A percentile compares a stretch with the other conserved stretches of the same genome.
phyloP scores from a whole-genome alignment of 2,329 filamentous ascomycete genomes.

The Penicillium italicum region DNA sequence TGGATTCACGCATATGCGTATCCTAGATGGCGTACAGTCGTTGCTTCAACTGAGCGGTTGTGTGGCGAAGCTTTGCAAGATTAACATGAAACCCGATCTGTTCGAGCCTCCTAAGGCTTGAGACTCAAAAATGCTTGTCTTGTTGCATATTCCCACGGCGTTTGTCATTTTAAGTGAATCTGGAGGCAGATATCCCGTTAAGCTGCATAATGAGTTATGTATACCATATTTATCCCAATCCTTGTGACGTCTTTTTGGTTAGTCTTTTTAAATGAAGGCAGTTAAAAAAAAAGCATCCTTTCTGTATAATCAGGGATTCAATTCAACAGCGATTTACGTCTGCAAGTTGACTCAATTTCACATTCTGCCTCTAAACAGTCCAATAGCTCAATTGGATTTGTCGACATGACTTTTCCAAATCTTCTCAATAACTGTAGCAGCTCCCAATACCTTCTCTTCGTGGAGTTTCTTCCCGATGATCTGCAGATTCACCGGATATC shows the following conservation, averaged over 20 bases:
- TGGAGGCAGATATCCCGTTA: neutral
- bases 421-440: slow-evolving; percentile 33
- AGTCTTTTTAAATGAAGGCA: no score
- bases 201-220: slow-evolving; percentile 16
- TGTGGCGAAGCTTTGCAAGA: slow-evolving; percentile 82
- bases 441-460: slow-evolving; percentile 54
- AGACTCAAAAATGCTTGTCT: slow-evolving; percentile 10
- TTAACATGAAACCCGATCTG: slow-evolving; percentile 90
- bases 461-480: slow-evolving; percentile 52
- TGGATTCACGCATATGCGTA: slow-evolving; percentile 98
- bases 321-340: neutral
- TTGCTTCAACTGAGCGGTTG: slow-evolving; percentile 91
- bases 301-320: no score
- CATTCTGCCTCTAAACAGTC: neutral
- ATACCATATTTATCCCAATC: neutral
- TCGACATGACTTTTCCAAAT: slow-evolving; percentile 19
- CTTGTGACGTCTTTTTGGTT: no score
- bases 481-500: slow-evolving; percentile 53
- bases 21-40: slow-evolving; percentile 95
- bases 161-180: slow-evolving; percentile 17
- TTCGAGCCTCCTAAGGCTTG: slow-evolving; percentile 54
- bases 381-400: neutral
- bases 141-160: slow-evolving; percentile 27
- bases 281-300: no score
- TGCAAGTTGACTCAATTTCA: neutral